Base-by-base conservation (phyloP, 1,139 yeast genomes). In the Yamadazyma epiphylla region DNA sequence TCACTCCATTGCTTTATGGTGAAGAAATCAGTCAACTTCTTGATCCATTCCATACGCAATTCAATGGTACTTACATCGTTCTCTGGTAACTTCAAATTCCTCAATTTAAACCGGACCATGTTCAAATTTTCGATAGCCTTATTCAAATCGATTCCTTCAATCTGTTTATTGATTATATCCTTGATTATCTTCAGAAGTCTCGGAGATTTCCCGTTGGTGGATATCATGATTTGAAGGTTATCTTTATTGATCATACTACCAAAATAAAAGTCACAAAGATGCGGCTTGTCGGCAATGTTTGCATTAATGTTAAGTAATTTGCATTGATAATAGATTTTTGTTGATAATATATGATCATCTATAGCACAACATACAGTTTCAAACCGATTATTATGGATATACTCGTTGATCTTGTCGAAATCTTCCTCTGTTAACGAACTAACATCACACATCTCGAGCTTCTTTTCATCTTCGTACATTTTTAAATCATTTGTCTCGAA, bases 241-340 rank as follows among this genome's bases (percentile, higher is more conserved):
- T 88, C 94, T 39, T 75, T 76, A 47, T 84, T 72, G 49, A 77
- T 78, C 67, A 82, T 79, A 16, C 89, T 76, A 1, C 95, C 95
- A 54, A 85, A 86, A 58, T 84, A 86, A 53, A 84, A 86, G 53
- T 86, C 95, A 59, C 95, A 86, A 39, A 79, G 60, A 11, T 75
- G 73, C 2, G 95, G 95, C 39, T 83, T 83, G 52, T 86, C 95
- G 2, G 95, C 95, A 25, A 85, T 81, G 51, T 86, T 86, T 21
- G 83, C 88, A 12, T 86, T 85, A 30, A 85, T 55, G 11, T 77
- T 59, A 8, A 64, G 48, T 26, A 53, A 48, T 38, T 80, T 78
- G 45, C 85, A 76, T 40, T 69, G 71, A 39, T 72, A 68, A 53
- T 80, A 84, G 13, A 85, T 76, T 41, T 62, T 58, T 17, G 74